Base-by-base conservation (phyloP, 2,329 filamentous ascomycete species). In the Xylaria sp. region DNA sequence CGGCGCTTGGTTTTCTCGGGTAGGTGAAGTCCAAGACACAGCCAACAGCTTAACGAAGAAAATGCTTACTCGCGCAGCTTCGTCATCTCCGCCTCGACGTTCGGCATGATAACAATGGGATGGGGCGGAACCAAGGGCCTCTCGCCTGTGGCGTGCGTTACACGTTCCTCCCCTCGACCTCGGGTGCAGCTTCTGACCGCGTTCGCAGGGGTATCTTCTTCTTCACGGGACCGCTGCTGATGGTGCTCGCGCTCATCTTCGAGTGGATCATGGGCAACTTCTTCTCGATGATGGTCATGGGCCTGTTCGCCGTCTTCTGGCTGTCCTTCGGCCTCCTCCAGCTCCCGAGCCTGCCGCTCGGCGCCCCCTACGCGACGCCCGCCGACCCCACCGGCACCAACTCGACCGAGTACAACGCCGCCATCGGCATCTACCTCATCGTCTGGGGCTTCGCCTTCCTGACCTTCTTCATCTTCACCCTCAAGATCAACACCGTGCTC, bases 231-330 rank as follows among this genome's bases (percentile, higher is more conserved):
- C 79, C 78, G 1, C 63, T 81, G 11, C 72, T 81, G 42, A 69
- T 81, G 6, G 63, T 74, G 13, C 71, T 79, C 29, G 69, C 74
- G 24, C 75, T 77, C 51, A 74, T 82, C 6, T 80, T 80, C 57
- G 77, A 81, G 57, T 82, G 78, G 78, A 74, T 82, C 42, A 76
- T 78, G 72, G 75, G 74, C 5, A 78, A 78, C 60, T 78, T 78
- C 71, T 76, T 78, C 57, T 69, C 74, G 2, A 81, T 81, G 78
- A 78, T 80, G 72, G 75, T 79, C 0, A 78, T 78, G 68, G 77
- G 75, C 3, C 70, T 82, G 37, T 82, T 82, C 58, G 70, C 72
- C 39, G 77, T 67, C 17, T 67, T 82, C 63, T 82, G 78, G 77
- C 70, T 81, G 3, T 78, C 75, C 2, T 81, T 83, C 60, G 79